Evolutionary conservation across 148 eudicot species (phyloP).

Genomic region (Fagopyrum esculentum): DNA sequence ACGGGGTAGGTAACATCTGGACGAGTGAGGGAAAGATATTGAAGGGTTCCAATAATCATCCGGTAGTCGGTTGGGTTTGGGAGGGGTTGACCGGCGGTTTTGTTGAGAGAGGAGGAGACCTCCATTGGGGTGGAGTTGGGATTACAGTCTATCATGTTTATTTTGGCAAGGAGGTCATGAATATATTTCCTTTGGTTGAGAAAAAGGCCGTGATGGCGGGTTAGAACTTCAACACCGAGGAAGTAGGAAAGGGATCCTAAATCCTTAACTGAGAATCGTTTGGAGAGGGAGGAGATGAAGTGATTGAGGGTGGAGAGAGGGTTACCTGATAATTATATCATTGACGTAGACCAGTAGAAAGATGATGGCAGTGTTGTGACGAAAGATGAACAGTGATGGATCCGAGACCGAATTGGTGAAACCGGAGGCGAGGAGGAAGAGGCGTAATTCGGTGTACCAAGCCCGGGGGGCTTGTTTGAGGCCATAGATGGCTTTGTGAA

Average conservation of each 20-base stretch:
- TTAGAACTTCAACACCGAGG: no score
- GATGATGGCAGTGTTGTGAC: neutral
- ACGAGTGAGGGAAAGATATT: neutral
- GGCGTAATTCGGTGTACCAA: neutral
- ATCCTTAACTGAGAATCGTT: no score
- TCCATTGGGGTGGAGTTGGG: neutral
- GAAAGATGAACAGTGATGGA: neutral
- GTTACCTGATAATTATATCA: neutral
- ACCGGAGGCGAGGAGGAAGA: neutral
- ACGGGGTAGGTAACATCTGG: neutral
- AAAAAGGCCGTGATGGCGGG: no score
- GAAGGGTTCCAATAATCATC: neutral
- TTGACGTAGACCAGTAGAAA: neutral
- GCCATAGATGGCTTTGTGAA: neutral
- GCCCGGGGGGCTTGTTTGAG: neutral
- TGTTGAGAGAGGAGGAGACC: neutral
- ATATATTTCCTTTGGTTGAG: no score
- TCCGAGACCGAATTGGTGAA: neutral
- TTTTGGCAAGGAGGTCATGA: no score
- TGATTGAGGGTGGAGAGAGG: no score
- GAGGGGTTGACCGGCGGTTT: neutral
- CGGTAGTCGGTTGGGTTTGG: neutral
- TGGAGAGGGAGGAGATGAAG: no score
- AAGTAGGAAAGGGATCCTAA: no score
- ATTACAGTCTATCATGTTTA: no score